phyloP scores from a whole-genome alignment of 2,329 filamentous ascomycete genomes.

The Xylogone sp. region DNA sequence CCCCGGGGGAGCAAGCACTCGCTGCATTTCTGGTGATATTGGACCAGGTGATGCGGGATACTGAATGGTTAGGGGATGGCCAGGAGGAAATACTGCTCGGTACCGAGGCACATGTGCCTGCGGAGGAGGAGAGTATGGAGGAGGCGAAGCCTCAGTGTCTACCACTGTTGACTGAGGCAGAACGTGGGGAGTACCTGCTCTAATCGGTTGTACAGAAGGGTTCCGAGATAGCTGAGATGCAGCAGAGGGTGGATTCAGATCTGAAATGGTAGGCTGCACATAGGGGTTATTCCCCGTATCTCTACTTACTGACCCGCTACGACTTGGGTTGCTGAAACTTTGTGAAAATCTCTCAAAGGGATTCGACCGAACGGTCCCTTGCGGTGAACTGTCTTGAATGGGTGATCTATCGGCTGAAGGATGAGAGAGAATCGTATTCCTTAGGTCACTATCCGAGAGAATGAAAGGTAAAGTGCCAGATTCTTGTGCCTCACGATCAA shows the following conservation, averaged over 20 bases:
- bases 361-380: background rate
- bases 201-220: slow-evolving; percentile 5
- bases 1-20: slow-evolving; percentile 59
- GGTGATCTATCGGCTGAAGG: slow-evolving; percentile 7
- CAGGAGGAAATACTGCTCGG: slow-evolving; percentile 54
- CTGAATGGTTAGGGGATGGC: slow-evolving; percentile 38
- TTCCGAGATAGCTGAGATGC: slow-evolving; percentile 4
- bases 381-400: background rate
- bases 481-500: slow-evolving; percentile 21
- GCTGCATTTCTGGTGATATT: slow-evolving; percentile 57
- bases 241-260: slow-evolving; percentile 7
- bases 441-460: slow-evolving; percentile 6
- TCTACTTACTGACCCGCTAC: background rate
- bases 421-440: slow-evolving; percentile 13
- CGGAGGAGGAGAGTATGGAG: slow-evolving; percentile 26
- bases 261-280: slow-evolving; percentile 12
- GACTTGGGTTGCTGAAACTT: too few species aligned
- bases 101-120: slow-evolving; percentile 35
- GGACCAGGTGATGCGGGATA: slow-evolving; percentile 57
- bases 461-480: slow-evolving; percentile 22
- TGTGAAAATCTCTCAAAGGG: too few species aligned
- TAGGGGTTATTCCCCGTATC: slow-evolving; percentile 18
- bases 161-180: slow-evolving; percentile 2
- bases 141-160: slow-evolving; percentile 18
- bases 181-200: slow-evolving; percentile 4